A percentile compares a stretch with the other conserved stretches of the same genome.
These are phyloP conservation scores for Quercus ilex DNA, from an alignment of 306 rosid species.

Conservation along the genomic window DNA sequence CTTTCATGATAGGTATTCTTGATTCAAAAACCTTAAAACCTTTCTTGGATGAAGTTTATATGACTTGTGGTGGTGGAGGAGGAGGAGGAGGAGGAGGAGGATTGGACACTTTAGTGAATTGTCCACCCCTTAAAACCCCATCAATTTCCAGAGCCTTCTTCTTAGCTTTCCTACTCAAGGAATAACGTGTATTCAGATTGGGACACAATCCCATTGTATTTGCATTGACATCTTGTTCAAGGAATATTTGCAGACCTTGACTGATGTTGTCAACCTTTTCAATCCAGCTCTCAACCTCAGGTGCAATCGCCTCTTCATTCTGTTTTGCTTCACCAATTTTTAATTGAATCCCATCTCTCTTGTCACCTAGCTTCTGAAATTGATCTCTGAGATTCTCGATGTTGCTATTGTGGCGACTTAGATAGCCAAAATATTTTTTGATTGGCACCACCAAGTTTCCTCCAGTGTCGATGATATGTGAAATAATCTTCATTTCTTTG, in stretches of 20 bases:
- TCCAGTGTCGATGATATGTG: background rate
- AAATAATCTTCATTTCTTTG: background rate
- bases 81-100: no score
- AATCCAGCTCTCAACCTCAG: background rate
- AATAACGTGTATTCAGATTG: no score
- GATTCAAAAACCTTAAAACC: conserved; percentile 9
- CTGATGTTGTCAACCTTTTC: background rate
- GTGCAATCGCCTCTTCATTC: no score
- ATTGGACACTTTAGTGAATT: no score
- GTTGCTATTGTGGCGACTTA: background rate
- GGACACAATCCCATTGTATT: no score
- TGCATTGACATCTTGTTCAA: background rate
- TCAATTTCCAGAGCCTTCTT: no score
- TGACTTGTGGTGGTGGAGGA: no score
- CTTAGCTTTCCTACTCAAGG: no score
- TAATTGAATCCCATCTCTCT: background rate
- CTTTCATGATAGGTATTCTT: background rate
- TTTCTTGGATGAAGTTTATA: no score
- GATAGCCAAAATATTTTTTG: background rate
- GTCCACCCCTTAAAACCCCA: no score
- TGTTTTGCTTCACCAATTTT: background rate
- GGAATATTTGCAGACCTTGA: background rate
- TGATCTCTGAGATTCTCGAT: background rate
- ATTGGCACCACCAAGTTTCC: background rate
- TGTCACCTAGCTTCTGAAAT: background rate